A percentile compares a stretch with the other conserved stretches of the same genome.
phyloP scores from a whole-genome alignment of 176 grass and related monocot genomes.

The Alopecurus myosuroides region DNA sequence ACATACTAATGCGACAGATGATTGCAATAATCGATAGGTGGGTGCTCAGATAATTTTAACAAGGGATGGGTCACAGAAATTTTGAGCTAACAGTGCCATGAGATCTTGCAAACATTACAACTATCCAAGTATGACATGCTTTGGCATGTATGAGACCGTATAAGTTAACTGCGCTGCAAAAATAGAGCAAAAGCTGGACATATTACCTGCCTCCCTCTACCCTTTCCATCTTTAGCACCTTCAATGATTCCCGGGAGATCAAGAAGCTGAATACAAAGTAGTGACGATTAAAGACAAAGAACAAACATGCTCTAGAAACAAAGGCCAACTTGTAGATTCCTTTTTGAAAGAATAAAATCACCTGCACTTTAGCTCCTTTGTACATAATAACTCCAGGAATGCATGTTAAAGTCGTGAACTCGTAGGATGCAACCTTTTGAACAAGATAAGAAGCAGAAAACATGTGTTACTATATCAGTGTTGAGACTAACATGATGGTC shows the following conservation, averaged over 20 bases:
- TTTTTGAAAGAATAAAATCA: conserved; percentile 16
- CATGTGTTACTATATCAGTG: background rate
- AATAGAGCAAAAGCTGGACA: background rate
- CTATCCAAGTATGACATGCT: background rate
- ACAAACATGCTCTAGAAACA: background rate
- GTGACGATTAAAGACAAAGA: background rate
- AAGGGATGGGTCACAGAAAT: background rate
- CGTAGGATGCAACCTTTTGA: conserved; percentile 83
- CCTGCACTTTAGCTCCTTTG: conserved; percentile 94
- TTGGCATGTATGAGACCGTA: background rate
- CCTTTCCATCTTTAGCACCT: conserved; percentile 99
- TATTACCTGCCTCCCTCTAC: conserved; percentile 97
- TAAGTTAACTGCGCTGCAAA: background rate
- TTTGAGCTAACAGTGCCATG: background rate
- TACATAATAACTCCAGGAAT: conserved; percentile 96
- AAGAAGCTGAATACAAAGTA: conserved; percentile 56
- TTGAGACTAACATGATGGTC: background rate
- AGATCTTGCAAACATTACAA: background rate
- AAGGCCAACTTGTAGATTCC: background rate
- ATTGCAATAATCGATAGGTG: background rate
- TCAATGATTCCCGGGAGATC: conserved; percentile 99
- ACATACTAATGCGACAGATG: background rate
- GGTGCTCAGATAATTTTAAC: background rate
- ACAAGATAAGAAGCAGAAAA: conserved; percentile 17
- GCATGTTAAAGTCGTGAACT: conserved; percentile 96